These are phyloP conservation scores for Artemisia argyi DNA, from an alignment of 129 eudicot species.

Conservation along the genomic window DNA sequence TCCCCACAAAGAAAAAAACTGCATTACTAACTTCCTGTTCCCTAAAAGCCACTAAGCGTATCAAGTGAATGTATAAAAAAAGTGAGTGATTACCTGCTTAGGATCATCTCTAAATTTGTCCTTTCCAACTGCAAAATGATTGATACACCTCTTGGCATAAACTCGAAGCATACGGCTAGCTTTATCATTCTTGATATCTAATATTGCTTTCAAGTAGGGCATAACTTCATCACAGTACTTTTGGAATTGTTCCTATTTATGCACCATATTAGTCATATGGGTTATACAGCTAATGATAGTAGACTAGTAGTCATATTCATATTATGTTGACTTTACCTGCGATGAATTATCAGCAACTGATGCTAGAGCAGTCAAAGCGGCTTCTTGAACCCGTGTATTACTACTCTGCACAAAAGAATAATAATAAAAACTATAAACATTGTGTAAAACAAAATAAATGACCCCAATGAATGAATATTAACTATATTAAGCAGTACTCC, in stretches of 20 bases:
- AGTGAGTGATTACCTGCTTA: slow-evolving; percentile 59
- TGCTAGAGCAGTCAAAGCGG: slow-evolving; percentile 96
- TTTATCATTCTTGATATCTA: slow-evolving; percentile 90
- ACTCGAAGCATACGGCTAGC: slow-evolving; percentile 99
- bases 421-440: too few relatives aligned
- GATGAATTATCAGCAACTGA: slow-evolving; percentile 95
- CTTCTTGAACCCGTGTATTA: slow-evolving; percentile 99
- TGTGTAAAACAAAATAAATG: background rate
- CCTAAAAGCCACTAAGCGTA: background rate
- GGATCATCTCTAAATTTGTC: slow-evolving; percentile 59
- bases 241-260: slow-evolving; percentile 88
- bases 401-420: slow-evolving; percentile 56
- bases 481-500: background rate
- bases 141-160: slow-evolving; percentile 96
- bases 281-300: background rate
- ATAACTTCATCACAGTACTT: slow-evolving; percentile 96
- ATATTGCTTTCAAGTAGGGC: slow-evolving; percentile 93
- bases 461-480: too few relatives aligned
- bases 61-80: too few relatives aligned
- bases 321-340: slow-evolving; percentile 49
- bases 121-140: slow-evolving; percentile 98
- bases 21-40: too few relatives aligned
- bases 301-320: too few relatives aligned
- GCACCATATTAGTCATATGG: background rate
- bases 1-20: background rate